Base-by-base conservation (phyloP, 2,329 filamentous ascomycete genomes). In the Coniella vitis region DNA sequence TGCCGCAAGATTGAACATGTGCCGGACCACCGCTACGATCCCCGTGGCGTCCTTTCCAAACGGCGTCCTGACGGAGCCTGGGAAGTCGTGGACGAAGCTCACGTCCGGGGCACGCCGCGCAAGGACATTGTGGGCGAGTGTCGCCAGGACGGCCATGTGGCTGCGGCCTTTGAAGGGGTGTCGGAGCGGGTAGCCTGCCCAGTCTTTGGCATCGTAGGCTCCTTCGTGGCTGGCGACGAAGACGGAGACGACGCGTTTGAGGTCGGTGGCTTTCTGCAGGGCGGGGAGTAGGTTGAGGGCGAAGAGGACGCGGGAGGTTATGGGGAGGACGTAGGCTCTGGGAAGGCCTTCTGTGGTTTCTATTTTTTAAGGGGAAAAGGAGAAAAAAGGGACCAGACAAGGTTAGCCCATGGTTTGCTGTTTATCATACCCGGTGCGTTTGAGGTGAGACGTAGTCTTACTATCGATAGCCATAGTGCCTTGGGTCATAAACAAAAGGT, bases 231-330 rank as follows among this genome's bases (percentile, higher is more conserved):
- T 25, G 12, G n/a, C 38, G 0, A 70, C 72, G 1, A 77, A 63
- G n/a, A 82, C 70, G n/a, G 65, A 73, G 20, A 82, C 69, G 8
- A 81, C 74, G 8, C 79, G 74, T 0, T 73, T 69, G 20, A 80
- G 66, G 4, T 63, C 53, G 0, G 67, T 56, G 0, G 77, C 69
- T n/a, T 57, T 59, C 10, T 66, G 64, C 2, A 85, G 67, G 0
- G 74, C 67, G 0, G 81, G 79, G 8, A 83, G 71, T 1, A 85
- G 70, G 47, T 81, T 79, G 38, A 69, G 49, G 12, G 75, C 68
- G 57, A 83, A 76, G 35, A 77, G 76, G 54, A 75, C 70, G 17
- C 80, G 40, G 9, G 40, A 42, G 3, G 40, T 42, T 22, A 21
- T 13, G 17, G 40, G 29, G 2, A 42, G 29, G 2, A 42, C 40